A percentile compares a stretch with the other conserved stretches of the same genome.
These are phyloP conservation scores for Juglanconis juglandina DNA, from an alignment of 2,329 filamentous ascomycete species.

Conservation along the genomic window DNA sequence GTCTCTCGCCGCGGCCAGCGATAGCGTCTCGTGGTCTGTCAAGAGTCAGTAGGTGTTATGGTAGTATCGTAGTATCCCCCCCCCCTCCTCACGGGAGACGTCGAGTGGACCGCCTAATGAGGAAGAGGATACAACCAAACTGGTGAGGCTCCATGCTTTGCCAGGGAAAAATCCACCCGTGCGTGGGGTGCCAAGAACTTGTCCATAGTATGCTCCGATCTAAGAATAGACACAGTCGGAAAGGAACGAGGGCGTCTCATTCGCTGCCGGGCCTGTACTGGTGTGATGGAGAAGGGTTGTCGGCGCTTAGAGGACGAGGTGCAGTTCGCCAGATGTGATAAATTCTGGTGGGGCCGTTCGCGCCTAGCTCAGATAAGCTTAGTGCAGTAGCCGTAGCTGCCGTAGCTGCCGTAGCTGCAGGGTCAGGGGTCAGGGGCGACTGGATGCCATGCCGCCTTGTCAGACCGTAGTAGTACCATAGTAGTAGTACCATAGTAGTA, in stretches of 20 bases:
- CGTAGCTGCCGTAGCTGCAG: background rate
- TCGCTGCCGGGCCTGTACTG: background rate
- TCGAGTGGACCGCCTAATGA: background rate
- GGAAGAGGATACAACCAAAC: background rate
- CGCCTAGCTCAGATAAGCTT: slow-evolving; percentile 4
- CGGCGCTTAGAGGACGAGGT: slow-evolving; percentile 5
- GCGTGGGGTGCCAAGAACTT: slow-evolving; percentile 1
- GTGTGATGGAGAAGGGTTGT: slow-evolving; percentile 2
- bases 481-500: no score
- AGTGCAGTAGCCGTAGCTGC: background rate
- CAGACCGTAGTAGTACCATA: no score
- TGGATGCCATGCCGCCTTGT: no score
- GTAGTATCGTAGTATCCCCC: no score
- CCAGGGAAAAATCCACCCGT: background rate
- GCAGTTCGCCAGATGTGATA: background rate
- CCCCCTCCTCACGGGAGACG: background rate
- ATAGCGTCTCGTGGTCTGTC: no score
- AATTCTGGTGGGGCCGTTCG: background rate
- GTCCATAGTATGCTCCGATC: background rate
- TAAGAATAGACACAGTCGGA: slow-evolving; percentile 6
- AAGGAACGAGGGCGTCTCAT: background rate
- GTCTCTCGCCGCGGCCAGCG: no score
- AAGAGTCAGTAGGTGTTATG: no score
- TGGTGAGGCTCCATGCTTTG: background rate
- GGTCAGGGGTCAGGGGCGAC: background rate